Base-by-base conservation (phyloP, 306 rosid genomes). In the Gynostemma pentaphyllum region DNA sequence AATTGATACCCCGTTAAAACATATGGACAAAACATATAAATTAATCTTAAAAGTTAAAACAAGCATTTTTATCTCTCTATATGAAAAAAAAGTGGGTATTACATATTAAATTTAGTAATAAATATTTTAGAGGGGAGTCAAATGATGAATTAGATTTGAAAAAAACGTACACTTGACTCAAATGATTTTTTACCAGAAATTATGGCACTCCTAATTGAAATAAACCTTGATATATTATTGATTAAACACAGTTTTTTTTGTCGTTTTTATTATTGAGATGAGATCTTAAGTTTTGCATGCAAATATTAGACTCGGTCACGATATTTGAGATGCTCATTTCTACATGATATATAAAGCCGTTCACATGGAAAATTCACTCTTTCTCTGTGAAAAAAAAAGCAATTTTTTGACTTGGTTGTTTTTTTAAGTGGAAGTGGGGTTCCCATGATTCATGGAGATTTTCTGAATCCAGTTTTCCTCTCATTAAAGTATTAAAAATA, bases 401-500 rank as follows among this genome's bases (percentile, higher is more conserved):
- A 3, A 26, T 0, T 1, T 30, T 30, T 3, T 30, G 36, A 30
- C 16, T 53, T 14, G 14, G 5, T 26, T 27, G 5, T 0, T 1
- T 30, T 30, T 3, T 30, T 3, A 30, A 56, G 63, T 56, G 63
- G 63, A 56, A 56, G 63, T 30, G 24, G 22, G 64, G 64, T 9
- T 30, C 64, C 64, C 64, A 56, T 56, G 64, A 56, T 56, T 34
- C 64, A 56, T 56, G 64, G 64, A 56, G 64, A 56, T 56, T n/a
- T 34, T 0, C 15, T 14, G 2, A 52, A 26, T 2, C 28, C 11
- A 4, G 5, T 27, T 50, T 52, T 24, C n/a, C 2, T 50, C 11
- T 0, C 24, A 13, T 52, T 52, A 14, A 52, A 52, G 60, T 52
- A 27, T 12, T 2, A 6, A 9, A 9, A 56, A 32, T 8, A 9